phyloP scores from a whole-genome alignment of 176 grass and related monocot genomes.

The Otatea glauca region DNA sequence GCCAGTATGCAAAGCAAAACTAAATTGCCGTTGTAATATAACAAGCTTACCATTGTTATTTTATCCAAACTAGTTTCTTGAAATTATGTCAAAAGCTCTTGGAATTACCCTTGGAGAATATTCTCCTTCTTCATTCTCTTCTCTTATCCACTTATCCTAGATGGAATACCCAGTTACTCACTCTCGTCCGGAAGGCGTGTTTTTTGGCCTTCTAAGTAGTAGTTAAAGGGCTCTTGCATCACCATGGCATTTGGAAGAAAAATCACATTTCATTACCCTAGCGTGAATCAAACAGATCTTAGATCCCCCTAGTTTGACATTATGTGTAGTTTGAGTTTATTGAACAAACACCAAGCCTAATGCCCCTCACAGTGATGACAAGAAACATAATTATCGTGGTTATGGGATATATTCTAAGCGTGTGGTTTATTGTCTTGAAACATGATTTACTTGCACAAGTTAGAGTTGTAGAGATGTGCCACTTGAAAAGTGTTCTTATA shows the following conservation, averaged over 20 bases:
- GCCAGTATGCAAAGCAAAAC: constrained; percentile 12
- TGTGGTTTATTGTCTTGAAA: not conserved
- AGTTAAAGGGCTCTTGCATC: not conserved
- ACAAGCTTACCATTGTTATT: not conserved
- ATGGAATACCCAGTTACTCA: not conserved
- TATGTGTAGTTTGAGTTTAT: constrained; percentile 10
- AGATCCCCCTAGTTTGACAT: not conserved
- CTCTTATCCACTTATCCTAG: not conserved
- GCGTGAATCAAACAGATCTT: not conserved
- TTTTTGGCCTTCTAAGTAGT: not conserved
- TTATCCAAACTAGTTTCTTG: constrained; percentile 20
- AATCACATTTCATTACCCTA: not conserved
- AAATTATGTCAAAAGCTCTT: not conserved
- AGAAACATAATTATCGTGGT: not conserved
- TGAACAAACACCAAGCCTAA: not conserved
- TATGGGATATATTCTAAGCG: constrained; percentile 8
- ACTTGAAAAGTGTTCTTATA: not conserved
- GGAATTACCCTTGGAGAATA: not conserved
- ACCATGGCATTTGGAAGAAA: not conserved
- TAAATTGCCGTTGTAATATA: not conserved
- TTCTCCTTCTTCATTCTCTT: not conserved
- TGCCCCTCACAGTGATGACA: not conserved
- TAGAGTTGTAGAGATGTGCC: not conserved
- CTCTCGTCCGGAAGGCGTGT: not conserved
- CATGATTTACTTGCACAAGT: not conserved